Evolutionary conservation across 805 yeast species (phyloP), one percentile per base, ranked within the genome.

Genomic region (Millerozyma miso): DNA sequence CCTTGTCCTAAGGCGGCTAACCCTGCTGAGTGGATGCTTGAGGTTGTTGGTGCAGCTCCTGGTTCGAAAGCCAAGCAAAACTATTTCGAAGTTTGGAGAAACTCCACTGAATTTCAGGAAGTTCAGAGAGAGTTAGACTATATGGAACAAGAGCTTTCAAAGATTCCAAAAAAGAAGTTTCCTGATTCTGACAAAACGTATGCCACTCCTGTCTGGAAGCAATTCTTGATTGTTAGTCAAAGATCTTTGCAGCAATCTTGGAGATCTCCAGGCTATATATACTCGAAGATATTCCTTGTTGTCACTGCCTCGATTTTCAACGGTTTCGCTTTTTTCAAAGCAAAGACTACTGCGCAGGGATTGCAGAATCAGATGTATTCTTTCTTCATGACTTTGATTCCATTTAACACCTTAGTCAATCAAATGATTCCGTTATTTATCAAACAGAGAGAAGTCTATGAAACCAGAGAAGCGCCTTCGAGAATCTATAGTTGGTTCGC

Each of bases 11-110:
- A 60, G 10, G 37, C 26, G 41, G 81, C 81, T 36, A 60, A 59
- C 37, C 64, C 65, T 1, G 61, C 65, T 1, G 66, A 61, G 39
- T 60, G 52, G 41, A 48, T 61, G 17, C 56, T 61, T 46, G 66
- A 61, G 47, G 79, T 79, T 44, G 81, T 85, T 60, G 91, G 91
- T 46, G 90, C 91, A 29, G 90, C 88, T 57, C 88, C 91, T 2
- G 83, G 88, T 20, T 83, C 88, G 3, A 55, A 66, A 41, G 77
- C 74, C 14, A 55, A 62, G 23, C 74, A 73, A 39, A 82, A 85
- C 59, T 85, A 86, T 82, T 68, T 70, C 58, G 77, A 80, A 8
- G 68, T 76, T 10, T 85, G 93, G 93, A 49, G 48, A 5, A 62
- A 59, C 13, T 50, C 60, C 15, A 43, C 45, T 8, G 56, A 49